Percentiles rank a stretch among this genome's conserved stretches.
phyloP scores from a whole-genome alignment of 768 basidiomycete genomes.

The Lactarius trivialis region DNA sequence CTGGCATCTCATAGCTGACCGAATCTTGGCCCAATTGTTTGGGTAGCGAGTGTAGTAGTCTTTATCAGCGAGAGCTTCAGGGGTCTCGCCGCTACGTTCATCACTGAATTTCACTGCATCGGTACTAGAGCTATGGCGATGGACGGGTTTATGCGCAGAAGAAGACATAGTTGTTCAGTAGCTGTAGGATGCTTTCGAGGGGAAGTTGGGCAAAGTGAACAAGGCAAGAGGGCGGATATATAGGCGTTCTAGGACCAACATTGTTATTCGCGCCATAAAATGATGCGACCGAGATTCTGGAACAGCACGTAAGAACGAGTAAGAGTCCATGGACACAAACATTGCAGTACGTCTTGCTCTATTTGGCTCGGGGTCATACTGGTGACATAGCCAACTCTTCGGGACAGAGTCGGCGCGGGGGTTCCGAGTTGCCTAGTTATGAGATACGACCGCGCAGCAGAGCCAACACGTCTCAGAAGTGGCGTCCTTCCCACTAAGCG shows the following conservation, averaged over 20 bases:
- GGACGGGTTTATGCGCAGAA: neutral
- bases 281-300: neutral
- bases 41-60: conserved; percentile 19
- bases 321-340: neutral
- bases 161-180: conserved; percentile 7
- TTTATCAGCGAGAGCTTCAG: neutral
- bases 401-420: neutral
- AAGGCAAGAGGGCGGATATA: neutral
- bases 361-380: neutral
- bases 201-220: neutral
- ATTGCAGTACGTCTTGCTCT: neutral
- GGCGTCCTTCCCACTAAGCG: neutral
- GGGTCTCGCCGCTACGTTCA: neutral
- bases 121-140: conserved; percentile 2
- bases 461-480: neutral
- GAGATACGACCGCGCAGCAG: neutral
- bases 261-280: neutral
- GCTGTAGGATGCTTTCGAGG: neutral
- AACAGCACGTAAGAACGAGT: neutral
- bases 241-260: neutral
- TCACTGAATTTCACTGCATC: neutral
- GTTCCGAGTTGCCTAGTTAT: neutral
- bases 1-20: conserved; percentile 9
- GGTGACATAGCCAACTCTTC: neutral
- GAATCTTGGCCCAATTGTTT: conserved; percentile 24